Evolutionary conservation across 2,329 filamentous ascomycete genomes (phyloP).

Genomic region (Pseudogymnoascus sp.): DNA sequence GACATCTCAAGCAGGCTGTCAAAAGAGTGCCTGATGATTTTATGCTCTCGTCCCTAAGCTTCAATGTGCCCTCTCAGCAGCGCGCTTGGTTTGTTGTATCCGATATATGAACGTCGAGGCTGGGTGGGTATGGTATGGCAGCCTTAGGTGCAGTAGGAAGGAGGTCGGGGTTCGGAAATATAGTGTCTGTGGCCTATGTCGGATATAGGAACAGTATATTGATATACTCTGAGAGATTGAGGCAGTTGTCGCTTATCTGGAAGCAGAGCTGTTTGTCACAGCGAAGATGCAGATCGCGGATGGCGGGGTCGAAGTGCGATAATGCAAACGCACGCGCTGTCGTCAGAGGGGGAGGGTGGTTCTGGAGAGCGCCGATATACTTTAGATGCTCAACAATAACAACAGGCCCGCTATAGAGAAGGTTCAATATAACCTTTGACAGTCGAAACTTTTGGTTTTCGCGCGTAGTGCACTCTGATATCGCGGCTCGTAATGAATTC

Average conservation of each 20-base stretch:
- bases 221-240: constrained; percentile 1
- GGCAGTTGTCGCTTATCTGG: constrained; percentile 8
- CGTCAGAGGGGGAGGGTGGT: neutral
- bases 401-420: neutral
- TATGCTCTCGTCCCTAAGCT: constrained; percentile 8
- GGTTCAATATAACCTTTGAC: constrained; percentile 5
- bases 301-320: constrained; percentile 4
- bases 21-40: neutral
- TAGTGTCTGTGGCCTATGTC: neutral
- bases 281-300: neutral
- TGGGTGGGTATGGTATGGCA: neutral
- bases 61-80: constrained; percentile 8
- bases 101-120: neutral
- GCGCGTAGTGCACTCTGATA: constrained; percentile 1
- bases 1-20: constrained; percentile 8
- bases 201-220: neutral
- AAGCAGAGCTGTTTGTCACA: neutral
- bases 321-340: constrained; percentile 1
- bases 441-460: neutral
- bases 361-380: neutral
- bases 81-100: neutral
- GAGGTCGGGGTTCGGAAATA: neutral
- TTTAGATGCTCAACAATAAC: neutral
- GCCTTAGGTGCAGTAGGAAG: constrained; percentile 1
- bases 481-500: constrained; percentile 7